Evolutionary conservation across 1,139 yeast species (phyloP), one percentile per base, ranked within the genome.

Genomic region (Hyphopichia khmerensis): DNA sequence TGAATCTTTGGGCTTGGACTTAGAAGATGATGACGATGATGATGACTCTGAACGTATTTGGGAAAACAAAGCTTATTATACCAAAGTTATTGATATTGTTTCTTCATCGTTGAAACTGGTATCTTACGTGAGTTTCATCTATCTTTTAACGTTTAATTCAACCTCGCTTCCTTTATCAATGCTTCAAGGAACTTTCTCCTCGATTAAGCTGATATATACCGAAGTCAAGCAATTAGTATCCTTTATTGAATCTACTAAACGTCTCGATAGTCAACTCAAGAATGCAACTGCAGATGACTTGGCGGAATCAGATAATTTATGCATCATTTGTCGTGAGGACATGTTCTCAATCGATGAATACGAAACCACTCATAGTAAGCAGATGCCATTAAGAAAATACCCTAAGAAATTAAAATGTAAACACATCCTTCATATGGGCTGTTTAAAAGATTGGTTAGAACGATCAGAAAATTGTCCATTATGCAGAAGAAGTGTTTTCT

Each of bases 391-490:
- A 7, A 75, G 91, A 46, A 68, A 73, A 43, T 73, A 67, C 37
- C 96, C 98, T 2, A 89, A 89, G 60, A 85, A 77, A 55, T 71
- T 93, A 42, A 73, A 72, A 2, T 93, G 99, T 68, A 86, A 87
- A 16, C 99, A 93, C 62, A 84, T 89, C 43, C 73, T 93, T 46
- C 99, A 93, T 60, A 71, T 86, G 67, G 93, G 96, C 2, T 93
- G 99, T 62, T 74, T 93, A 49, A 87, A 87, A 57, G 87, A 87
- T 52, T 93, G 99, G 99, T 71, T 93, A 51, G 96, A 88, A 56
- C 75, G 96, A 50, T 88, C 96, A 0, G 95, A 86, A 53, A 79
- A 82, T 24, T 93, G 99, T 66, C 99, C 99, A 0, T 81, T 91
- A 43, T 93, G 98, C 63, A 75, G 97, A 50, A 71, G 84, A 16